phyloP scores from a whole-genome alignment of 495 filamentous ascomycete genomes.

The Hypoxylon rickii region DNA sequence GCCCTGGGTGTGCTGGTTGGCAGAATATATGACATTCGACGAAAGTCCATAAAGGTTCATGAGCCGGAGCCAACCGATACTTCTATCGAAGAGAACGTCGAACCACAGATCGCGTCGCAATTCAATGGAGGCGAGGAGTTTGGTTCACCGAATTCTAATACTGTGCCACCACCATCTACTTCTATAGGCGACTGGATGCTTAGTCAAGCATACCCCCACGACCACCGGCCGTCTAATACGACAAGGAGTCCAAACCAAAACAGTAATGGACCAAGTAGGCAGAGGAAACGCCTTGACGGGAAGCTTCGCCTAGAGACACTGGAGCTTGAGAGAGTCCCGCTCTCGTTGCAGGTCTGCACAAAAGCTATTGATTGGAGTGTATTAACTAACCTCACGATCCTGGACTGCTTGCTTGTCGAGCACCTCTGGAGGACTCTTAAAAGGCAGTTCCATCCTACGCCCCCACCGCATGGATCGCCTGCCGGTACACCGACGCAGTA shows the following conservation, averaged over 20 bases:
- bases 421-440: constrained; percentile 80
- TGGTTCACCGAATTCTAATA: constrained; percentile 11
- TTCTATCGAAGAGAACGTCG: neutral
- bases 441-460: constrained; percentile 68
- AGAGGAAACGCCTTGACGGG: constrained; percentile 44
- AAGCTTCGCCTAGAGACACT: constrained; percentile 74
- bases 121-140: constrained; percentile 21
- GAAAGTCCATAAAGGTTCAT: constrained; percentile 13
- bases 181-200: neutral
- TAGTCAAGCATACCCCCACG: constrained; percentile 10
- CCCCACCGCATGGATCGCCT: constrained; percentile 31
- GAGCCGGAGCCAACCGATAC: constrained; percentile 6
- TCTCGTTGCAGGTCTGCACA: constrained; percentile 70
- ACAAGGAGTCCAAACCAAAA: neutral
- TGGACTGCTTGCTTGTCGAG: constrained; percentile 78
- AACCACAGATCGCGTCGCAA: constrained; percentile 16
- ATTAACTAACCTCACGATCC: constrained; percentile 78
- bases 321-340: constrained; percentile 79
- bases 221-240: neutral
- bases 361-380: constrained; percentile 79
- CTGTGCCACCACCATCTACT: neutral
- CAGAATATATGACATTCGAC: constrained; percentile 64
- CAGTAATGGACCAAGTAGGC: neutral
- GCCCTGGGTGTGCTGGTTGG: constrained; percentile 73
- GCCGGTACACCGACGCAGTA: constrained; percentile 58